Conservation (phyloP, 345 rosid species). For the Gossypium mustelinum region DNA sequence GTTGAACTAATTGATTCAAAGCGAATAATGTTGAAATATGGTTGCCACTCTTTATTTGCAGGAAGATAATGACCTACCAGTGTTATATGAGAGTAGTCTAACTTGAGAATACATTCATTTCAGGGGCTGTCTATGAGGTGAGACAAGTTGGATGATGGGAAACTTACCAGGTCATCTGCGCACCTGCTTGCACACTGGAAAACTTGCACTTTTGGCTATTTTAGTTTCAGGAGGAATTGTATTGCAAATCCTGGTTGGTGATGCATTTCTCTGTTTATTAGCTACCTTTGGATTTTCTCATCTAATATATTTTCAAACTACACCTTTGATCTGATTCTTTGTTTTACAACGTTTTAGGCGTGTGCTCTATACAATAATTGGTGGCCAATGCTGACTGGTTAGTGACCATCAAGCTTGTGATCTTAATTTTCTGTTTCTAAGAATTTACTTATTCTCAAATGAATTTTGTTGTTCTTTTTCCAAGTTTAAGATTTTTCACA, state of each 20-base stretch:
- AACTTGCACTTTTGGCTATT: slow-evolving; percentile 79
- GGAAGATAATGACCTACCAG: neutral
- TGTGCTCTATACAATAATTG: slow-evolving; percentile 90
- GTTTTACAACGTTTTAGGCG: slow-evolving; percentile 48
- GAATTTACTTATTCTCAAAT: neutral
- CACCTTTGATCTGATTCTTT: slow-evolving; percentile 2
- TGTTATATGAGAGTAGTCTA: neutral
- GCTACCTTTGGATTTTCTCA: neutral
- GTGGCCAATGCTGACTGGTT: slow-evolving; percentile 98
- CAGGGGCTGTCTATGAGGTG: slow-evolving; percentile 32
- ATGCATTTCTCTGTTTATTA: neutral
- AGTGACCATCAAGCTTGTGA: slow-evolving; percentile 20
- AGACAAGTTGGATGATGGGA: slow-evolving; percentile 50
- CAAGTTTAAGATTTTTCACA: neutral
- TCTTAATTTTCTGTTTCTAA: neutral
- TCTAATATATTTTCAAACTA: neutral
- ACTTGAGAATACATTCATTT: slow-evolving; percentile 16
- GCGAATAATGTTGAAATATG: neutral
- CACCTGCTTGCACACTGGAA: slow-evolving; percentile 77
- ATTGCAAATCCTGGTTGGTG: slow-evolving; percentile 79
- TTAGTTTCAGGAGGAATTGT: slow-evolving; percentile 85
- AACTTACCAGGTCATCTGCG: slow-evolving; percentile 74
- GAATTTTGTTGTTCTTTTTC: neutral
- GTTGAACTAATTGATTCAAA: neutral
- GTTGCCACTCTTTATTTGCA: neutral